phyloP scores from a whole-genome alignment of 768 basidiomycete genomes.

The Lactifluus subvellereus region DNA sequence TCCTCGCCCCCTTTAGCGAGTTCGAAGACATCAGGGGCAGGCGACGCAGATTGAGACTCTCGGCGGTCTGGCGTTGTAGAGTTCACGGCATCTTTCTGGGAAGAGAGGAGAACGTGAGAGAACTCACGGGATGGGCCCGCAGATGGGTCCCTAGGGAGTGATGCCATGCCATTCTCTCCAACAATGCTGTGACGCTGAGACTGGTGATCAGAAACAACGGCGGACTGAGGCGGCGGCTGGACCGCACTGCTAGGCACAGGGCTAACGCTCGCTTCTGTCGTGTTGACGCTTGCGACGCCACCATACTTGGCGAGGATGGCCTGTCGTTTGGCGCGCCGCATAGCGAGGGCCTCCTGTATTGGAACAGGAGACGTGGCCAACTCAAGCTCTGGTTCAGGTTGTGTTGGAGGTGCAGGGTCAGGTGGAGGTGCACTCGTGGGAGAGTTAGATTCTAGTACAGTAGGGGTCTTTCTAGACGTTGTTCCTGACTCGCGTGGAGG shows the following conservation, averaged over 20 bases:
- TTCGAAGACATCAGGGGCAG: conserved; percentile 54
- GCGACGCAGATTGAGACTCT: conserved; percentile 53
- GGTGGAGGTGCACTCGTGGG: conserved; percentile 17
- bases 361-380: conserved; percentile 39
- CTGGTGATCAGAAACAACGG: conserved; percentile 55
- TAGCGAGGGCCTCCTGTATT: conserved; percentile 58
- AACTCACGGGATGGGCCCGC: conserved; percentile 1
- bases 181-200: conserved; percentile 49
- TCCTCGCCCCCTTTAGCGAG: conserved; percentile 62
- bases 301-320: conserved; percentile 78
- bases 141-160: conserved; percentile 5
- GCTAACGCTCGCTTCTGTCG: conserved; percentile 41
- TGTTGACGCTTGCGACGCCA: conserved; percentile 37
- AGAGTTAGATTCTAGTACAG: conserved; percentile 6
- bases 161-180: conserved; percentile 26
- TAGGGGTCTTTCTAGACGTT: conserved; percentile 12
- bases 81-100: not conserved
- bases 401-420: conserved; percentile 29
- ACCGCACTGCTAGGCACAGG: conserved; percentile 69
- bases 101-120: not conserved
- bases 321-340: conserved; percentile 62
- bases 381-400: conserved; percentile 48
- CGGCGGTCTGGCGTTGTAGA: conserved; percentile 20
- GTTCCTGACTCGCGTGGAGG: conserved; percentile 25
- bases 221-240: conserved; percentile 57